A percentile compares a stretch with the other conserved stretches of the same genome.
These are phyloP conservation scores for Venturia aucupariae DNA, from an alignment of 2,329 filamentous ascomycete genomes.

Conservation along the genomic window DNA sequence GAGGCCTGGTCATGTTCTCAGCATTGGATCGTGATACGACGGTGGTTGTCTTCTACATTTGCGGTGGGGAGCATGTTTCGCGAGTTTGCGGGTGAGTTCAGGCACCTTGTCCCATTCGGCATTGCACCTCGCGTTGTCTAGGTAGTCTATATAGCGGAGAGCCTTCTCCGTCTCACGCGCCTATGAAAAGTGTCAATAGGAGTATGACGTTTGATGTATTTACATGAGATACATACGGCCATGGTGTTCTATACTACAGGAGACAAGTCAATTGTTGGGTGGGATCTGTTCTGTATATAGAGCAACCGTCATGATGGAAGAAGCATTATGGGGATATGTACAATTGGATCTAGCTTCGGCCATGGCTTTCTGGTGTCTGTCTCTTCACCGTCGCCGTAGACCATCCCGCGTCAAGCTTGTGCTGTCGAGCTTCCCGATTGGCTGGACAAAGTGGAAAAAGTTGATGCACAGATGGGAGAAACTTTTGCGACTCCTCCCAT, in stretches of 20 bases:
- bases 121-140: slow-evolving; percentile 81
- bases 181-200: slow-evolving; percentile 24
- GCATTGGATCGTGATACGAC: neutral
- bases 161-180: slow-evolving; percentile 61
- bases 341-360: neutral
- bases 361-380: neutral
- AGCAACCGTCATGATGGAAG: neutral
- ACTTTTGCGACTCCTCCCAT: neutral
- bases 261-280: neutral
- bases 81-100: slow-evolving; percentile 84
- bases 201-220: neutral
- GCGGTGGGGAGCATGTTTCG: slow-evolving; percentile 81
- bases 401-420: neutral
- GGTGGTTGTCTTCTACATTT: slow-evolving; percentile 51
- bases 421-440: neutral
- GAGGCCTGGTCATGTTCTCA: slow-evolving; percentile 28
- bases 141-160: slow-evolving; percentile 66
- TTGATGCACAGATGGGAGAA: neutral
- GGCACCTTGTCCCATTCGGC: slow-evolving; percentile 79
- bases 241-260: neutral
- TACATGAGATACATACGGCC: neutral
- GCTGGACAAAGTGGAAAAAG: neutral
- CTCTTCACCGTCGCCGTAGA: neutral
- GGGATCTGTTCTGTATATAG: neutral
- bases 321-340: neutral